phyloP scores from a whole-genome alignment of 1,284 basidiomycete genomes.

The Austroboletus novae-zelandiae region DNA sequence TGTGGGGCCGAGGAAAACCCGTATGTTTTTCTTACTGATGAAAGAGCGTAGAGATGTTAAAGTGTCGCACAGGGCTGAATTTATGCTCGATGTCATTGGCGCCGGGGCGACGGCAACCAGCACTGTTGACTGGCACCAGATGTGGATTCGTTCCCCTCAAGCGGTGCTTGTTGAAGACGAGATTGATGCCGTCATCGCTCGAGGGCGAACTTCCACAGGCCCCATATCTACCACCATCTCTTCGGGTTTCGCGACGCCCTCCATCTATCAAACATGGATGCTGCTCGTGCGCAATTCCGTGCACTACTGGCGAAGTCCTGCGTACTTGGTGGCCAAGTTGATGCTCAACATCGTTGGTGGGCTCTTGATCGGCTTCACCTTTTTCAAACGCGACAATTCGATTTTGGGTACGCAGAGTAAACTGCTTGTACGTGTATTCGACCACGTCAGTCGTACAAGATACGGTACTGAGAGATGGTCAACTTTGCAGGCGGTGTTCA shows the following conservation, averaged over 20 bases:
- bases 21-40: conserved; percentile 8
- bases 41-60: background rate
- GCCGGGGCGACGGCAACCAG: conserved; percentile 48
- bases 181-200: conserved; percentile 38
- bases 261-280: conserved; percentile 48
- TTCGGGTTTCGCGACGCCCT: conserved; percentile 52
- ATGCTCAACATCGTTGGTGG: conserved; percentile 53
- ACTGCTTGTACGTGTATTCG: conserved; percentile 50
- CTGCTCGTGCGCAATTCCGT: conserved; percentile 38
- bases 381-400: conserved; percentile 66
- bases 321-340: conserved; percentile 77
- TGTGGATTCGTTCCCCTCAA: conserved; percentile 45
- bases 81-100: too few relatives aligned
- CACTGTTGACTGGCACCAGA: conserved; percentile 43
- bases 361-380: conserved; percentile 66
- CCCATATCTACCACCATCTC: conserved; percentile 33
- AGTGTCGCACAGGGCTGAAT: conserved; percentile 41
- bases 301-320: conserved; percentile 56
- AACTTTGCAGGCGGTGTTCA: conserved; percentile 20
- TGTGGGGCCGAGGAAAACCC: conserved; percentile 46
- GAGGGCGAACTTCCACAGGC: conserved; percentile 37
- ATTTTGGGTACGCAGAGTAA: conserved; percentile 81
- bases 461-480: background rate
- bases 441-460: too few relatives aligned
- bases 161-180: conserved; percentile 31